These are phyloP conservation scores for Cyberlindnera amylophila DNA, from an alignment of 805 yeast species.

Conservation along the genomic window DNA sequence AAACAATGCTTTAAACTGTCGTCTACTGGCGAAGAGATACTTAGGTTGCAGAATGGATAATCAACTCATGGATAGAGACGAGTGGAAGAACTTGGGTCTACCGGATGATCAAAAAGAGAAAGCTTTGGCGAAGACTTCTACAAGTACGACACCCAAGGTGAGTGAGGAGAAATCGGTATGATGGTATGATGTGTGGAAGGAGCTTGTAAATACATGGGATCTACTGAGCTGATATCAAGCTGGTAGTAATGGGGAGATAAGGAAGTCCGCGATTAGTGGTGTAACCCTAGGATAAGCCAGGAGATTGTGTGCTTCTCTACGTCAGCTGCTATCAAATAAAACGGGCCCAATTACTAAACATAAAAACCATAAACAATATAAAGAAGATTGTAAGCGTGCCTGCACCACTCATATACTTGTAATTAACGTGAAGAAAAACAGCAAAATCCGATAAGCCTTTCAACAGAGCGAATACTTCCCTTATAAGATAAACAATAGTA, in stretches of 20 bases:
- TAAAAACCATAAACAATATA: too few species aligned
- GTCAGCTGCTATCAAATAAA: neutral
- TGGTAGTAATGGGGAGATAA: too few species aligned
- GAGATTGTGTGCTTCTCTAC: too few species aligned
- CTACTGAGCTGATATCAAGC: too few species aligned
- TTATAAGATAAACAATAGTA: too few species aligned
- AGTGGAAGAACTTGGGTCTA: slow-evolving; percentile 59
- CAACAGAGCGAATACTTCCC: neutral
- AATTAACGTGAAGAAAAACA: neutral
- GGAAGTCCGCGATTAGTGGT: too few species aligned
- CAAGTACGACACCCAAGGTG: neutral
- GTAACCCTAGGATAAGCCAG: too few species aligned
- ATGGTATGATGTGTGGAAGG: neutral
- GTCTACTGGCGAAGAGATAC: slow-evolving; percentile 77
- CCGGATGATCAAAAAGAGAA: slow-evolving; percentile 43
- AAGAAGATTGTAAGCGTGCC: too few species aligned
- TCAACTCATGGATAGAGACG: slow-evolving; percentile 55
- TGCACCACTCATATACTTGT: too few species aligned
- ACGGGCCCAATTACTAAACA: too few species aligned
- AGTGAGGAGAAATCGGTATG: neutral
- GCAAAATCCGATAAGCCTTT: neutral
- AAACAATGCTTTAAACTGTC: slow-evolving; percentile 87
- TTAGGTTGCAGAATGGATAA: slow-evolving; percentile 87
- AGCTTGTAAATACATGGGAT: neutral
- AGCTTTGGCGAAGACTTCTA: neutral